These are phyloP conservation scores for Trypanosoma boissoni DNA, from an alignment of 208 protist genomes.

Conservation along the genomic window DNA sequence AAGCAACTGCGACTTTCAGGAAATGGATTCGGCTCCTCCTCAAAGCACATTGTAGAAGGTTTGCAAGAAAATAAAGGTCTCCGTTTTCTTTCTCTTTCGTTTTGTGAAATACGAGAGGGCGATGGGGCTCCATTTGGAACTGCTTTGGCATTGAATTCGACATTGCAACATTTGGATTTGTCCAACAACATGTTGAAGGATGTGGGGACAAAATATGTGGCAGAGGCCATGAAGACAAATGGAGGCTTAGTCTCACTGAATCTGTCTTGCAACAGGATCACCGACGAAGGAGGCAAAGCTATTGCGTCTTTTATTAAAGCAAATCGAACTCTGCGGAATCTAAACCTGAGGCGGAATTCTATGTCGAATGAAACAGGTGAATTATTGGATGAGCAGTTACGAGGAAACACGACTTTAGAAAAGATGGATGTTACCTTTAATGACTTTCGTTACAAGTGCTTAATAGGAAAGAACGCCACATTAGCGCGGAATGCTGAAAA, in stretches of 20 bases:
- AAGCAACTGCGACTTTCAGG: slow-evolving; percentile 44
- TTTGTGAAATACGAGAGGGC: slow-evolving; percentile 56
- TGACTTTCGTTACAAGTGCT: slow-evolving; percentile 89
- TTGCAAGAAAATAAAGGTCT: slow-evolving; percentile 74
- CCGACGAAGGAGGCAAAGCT: slow-evolving; percentile 69
- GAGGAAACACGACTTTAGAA: slow-evolving; percentile 62
- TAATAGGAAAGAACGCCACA: slow-evolving; percentile 57
- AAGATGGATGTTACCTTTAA: slow-evolving; percentile 90
- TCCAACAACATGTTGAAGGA: slow-evolving; percentile 87
- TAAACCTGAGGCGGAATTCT: slow-evolving; percentile 82
- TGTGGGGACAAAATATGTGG: slow-evolving; percentile 62
- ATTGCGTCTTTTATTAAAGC: slow-evolving; percentile 50
- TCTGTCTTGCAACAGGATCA: slow-evolving; percentile 74
- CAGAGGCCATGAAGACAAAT: slow-evolving; percentile 71
- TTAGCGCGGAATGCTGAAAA: slow-evolving; percentile 59
- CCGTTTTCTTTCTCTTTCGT: slow-evolving; percentile 37
- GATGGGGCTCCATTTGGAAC: slow-evolving; percentile 58
- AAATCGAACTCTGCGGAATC: slow-evolving; percentile 64
- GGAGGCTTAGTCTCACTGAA: slow-evolving; percentile 58
- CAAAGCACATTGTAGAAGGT: slow-evolving; percentile 59
- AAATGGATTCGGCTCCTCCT: slow-evolving; percentile 51
- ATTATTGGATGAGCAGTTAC: slow-evolving; percentile 60
- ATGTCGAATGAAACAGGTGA: slow-evolving; percentile 74
- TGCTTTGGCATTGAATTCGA: slow-evolving; percentile 46
- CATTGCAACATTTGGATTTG: slow-evolving; percentile 60